phyloP scores from a whole-genome alignment of 2,329 filamentous ascomycete genomes.

The Cryphonectria parasitica region DNA sequence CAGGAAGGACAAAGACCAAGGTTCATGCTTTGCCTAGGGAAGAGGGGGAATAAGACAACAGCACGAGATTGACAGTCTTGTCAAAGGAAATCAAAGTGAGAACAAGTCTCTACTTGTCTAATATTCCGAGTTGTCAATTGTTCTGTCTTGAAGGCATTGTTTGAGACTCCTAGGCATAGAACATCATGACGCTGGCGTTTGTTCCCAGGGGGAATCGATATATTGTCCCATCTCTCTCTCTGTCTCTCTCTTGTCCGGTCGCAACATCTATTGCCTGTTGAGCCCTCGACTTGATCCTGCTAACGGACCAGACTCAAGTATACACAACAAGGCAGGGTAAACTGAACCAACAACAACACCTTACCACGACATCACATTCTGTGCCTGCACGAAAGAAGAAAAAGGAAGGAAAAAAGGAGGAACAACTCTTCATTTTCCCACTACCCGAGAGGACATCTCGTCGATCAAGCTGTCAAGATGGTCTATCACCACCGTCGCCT shows the following conservation, averaged over 20 bases:
- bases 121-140: neutral
- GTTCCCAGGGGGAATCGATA: neutral
- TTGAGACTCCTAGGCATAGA: constrained; percentile 5
- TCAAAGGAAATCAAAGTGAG: constrained; percentile 3
- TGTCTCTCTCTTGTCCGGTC: neutral
- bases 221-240: neutral
- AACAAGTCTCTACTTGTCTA: neutral
- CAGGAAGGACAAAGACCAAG: neutral
- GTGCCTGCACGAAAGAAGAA: neutral
- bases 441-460: neutral
- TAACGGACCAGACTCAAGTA: constrained; percentile 1
- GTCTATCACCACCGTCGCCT: constrained; percentile 32
- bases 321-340: neutral
- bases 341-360: neutral
- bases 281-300: neutral
- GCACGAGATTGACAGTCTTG: neutral
- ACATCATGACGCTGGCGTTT: neutral
- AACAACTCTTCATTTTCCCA: neutral
- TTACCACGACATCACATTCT: neutral
- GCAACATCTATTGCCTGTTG: no score
- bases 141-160: neutral
- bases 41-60: neutral
- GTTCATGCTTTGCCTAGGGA: neutral
- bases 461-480: constrained; percentile 15
- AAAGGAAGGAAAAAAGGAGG: no score